Evolutionary conservation across 2,329 filamentous ascomycete genomes (phyloP).

Genomic region (Pestalotiopsis sp.): DNA sequence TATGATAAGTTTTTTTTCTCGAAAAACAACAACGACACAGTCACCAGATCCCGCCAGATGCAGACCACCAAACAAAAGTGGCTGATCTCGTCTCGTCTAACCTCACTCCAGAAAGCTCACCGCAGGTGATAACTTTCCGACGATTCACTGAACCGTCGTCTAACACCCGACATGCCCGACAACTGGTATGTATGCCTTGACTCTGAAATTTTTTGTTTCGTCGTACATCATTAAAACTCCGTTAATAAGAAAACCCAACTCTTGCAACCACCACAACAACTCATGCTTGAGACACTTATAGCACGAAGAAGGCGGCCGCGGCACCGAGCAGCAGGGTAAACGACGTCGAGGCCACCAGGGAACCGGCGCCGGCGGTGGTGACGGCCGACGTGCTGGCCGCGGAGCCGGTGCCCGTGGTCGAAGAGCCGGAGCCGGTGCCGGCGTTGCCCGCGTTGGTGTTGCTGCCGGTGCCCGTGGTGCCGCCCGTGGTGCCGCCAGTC

Average conservation of each 20-base stretch:
- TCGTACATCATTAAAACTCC: background rate
- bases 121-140: background rate
- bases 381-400: conserved; percentile 3
- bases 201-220: too few species aligned
- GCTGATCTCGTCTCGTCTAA: background rate
- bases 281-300: conserved; percentile 28
- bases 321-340: conserved; percentile 36
- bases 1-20: background rate
- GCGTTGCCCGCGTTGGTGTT: conserved; percentile 24
- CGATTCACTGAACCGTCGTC: too few species aligned
- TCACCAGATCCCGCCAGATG: background rate
- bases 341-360: conserved; percentile 25
- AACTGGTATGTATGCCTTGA: too few species aligned
- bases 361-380: conserved; percentile 19
- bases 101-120: background rate
- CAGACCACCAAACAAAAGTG: background rate
- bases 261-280: too few species aligned
- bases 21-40: background rate
- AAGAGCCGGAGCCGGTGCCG: conserved; percentile 12
- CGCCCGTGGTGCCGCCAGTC: conserved; percentile 20
- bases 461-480: conserved; percentile 17
- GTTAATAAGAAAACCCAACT: background rate
- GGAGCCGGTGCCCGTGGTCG: conserved; percentile 6
- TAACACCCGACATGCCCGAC: too few species aligned
- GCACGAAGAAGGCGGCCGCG: conserved; percentile 42